These are phyloP conservation scores for Rutstroemia sp. DNA, from an alignment of 2,329 filamentous ascomycete genomes.

Conservation along the genomic window DNA sequence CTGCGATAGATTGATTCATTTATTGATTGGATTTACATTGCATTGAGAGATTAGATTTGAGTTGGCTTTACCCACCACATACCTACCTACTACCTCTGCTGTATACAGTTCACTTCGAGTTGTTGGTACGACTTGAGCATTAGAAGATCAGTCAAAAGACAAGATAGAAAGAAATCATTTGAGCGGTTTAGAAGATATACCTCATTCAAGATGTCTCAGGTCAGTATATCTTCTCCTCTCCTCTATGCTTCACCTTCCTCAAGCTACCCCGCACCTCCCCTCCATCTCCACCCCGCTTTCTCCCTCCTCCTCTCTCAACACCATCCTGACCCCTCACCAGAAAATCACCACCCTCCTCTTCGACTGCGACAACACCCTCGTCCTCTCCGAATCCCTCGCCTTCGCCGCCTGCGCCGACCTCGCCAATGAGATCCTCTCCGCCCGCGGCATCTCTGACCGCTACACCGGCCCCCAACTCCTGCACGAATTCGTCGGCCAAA, in stretches of 20 bases:
- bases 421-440: slow-evolving; percentile 75
- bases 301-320: neutral
- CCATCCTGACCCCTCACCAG: neutral
- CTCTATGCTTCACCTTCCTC: neutral
- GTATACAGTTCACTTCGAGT: too few relatives aligned
- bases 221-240: neutral
- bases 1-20: neutral
- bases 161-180: neutral
- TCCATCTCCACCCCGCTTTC: neutral
- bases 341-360: slow-evolving; percentile 67
- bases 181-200: neutral
- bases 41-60: too few relatives aligned
- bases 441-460: slow-evolving; percentile 52
- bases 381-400: slow-evolving; percentile 82
- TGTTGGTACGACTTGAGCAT: neutral
- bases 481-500: slow-evolving; percentile 83
- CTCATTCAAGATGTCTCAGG: slow-evolving; percentile 9
- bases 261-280: neutral
- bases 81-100: too few relatives aligned
- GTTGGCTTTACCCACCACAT: too few relatives aligned
- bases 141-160: neutral
- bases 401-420: slow-evolving; percentile 88
- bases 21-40: neutral
- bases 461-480: slow-evolving; percentile 78
- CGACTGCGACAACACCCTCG: slow-evolving; percentile 86